Evolutionary conservation across 176 grass and related monocot genomes (phyloP), one percentile per base, ranked within the genome.

Genomic region (Phoenix dactylifera): DNA sequence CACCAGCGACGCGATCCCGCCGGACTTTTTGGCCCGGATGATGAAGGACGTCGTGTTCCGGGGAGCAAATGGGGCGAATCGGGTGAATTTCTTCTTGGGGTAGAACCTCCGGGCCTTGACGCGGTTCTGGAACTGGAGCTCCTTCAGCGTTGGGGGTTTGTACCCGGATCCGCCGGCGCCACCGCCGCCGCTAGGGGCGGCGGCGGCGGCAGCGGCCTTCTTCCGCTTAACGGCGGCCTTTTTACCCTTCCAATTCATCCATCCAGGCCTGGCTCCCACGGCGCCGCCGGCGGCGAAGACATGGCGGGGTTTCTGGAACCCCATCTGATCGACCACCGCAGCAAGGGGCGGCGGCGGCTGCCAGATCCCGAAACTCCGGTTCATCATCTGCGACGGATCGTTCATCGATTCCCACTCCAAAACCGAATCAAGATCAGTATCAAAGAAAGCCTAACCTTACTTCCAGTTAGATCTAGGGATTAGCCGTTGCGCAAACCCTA

Each of bases 31-130:
- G 22, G 93, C 87, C 3, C 87, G 87, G 56, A 97, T 92, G 72
- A 97, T 85, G 69, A 76, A 97, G 25, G 93, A 97, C 35, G 93
- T 83, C 26, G 84, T 97, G 72, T 97, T 97, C 51, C 93, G 93
- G 26, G 93, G 93, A 17, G 93, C 87, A 20, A 78, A 79, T 26
- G 85, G 85, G 49, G 87, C 89, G 74, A 81, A 74, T 69, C 78
- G 58, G 6, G 15, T 16, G 3, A 54, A 63, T 26, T 63, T 73
- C 59, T 63, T 73, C 59, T 85, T 68, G 66, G 82, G 93, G 76
- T 83, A 95, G 79, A 87, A 89, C 64, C 90, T 82, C 53, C 82
- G 90, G 10, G 90, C 82, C 72, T 95, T 95, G 58, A 80, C 80
- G 30, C 85, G 82, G 77, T 95, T 95, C 61, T 87, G 87, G 78